Conservation (phyloP, 2,329 filamentous ascomycete genomes). For the Fusarium sp. region DNA sequence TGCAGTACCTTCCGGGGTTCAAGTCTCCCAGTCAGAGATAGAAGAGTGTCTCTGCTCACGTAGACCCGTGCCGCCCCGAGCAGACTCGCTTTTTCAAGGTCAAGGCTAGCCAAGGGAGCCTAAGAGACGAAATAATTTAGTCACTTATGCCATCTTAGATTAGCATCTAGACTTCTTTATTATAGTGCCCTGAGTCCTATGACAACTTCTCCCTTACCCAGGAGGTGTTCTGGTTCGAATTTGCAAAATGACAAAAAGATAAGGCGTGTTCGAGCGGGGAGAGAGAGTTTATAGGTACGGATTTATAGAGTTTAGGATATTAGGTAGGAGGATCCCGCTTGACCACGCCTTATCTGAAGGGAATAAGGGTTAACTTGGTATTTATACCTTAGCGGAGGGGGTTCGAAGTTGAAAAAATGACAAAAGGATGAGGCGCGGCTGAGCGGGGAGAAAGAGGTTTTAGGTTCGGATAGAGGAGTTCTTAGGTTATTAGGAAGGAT, state of each 20-base stretch:
- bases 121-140: neutral
- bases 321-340: neutral
- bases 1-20: conserved; percentile 58
- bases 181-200: accelerated
- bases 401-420: neutral
- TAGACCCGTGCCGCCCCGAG: conserved; percentile 61
- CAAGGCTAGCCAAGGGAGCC: conserved; percentile 54
- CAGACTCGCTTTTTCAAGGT: conserved; percentile 57
- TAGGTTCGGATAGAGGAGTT: neutral
- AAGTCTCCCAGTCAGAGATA: conserved; percentile 59
- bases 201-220: neutral
- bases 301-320: neutral
- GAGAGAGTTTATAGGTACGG: neutral
- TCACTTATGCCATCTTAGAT: neutral
- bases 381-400: neutral
- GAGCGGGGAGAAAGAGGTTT: neutral
- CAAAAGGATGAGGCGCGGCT: too few species aligned
- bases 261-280: neutral
- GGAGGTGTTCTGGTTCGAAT: neutral
- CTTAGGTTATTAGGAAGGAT: neutral
- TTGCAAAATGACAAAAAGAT: neutral
- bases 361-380: neutral
- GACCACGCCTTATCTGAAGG: neutral
- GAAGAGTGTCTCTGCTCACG: conserved; percentile 60
- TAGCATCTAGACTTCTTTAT: neutral